Conservation (phyloP, 495 filamentous ascomycete species). For the Cenococcum geophilum region DNA sequence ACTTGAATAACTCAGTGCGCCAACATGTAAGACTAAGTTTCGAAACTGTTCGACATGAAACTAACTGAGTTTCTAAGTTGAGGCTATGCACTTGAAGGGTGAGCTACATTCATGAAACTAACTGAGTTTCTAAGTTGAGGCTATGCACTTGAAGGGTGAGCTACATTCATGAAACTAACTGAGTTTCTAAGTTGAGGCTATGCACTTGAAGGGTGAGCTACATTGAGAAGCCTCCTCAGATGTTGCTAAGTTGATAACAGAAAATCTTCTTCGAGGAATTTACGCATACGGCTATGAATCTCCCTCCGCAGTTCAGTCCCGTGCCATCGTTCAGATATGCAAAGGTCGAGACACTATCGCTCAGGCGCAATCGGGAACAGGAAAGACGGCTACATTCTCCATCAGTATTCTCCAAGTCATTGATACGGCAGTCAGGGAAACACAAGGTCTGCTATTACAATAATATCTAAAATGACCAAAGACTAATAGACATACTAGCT, state of each 20-base stretch:
- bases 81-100: slow-evolving; percentile 80
- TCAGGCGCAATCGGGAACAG: slow-evolving; percentile 98
- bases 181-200: slow-evolving; percentile 52
- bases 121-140: slow-evolving; percentile 49
- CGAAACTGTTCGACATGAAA: not conserved
- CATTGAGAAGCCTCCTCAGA: not conserved
- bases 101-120: not conserved
- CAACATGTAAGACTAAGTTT: slow-evolving; percentile 38
- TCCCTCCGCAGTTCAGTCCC: slow-evolving; percentile 92
- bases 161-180: not conserved
- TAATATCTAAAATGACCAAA: slow-evolving; percentile 7
- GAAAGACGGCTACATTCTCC: slow-evolving; percentile 98
- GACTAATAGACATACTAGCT: slow-evolving; percentile 44
- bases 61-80: slow-evolving; percentile 29
- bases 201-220: slow-evolving; percentile 67
- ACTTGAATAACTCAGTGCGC: slow-evolving; percentile 38
- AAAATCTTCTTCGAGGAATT: slow-evolving; percentile 92
- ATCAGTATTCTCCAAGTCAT: slow-evolving; percentile 92
- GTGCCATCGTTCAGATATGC: slow-evolving; percentile 97
- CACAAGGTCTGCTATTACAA: slow-evolving; percentile 53
- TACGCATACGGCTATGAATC: slow-evolving; percentile 99
- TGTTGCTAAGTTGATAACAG: not conserved
- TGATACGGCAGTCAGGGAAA: slow-evolving; percentile 61
- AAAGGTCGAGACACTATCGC: slow-evolving; percentile 98
- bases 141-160: slow-evolving; percentile 75